Percentiles rank a stretch among this genome's conserved stretches.
Evolutionary conservation across 164 flowering plant genomes (phyloP).

Genomic region (Chloranthus sessilifolius): DNA sequence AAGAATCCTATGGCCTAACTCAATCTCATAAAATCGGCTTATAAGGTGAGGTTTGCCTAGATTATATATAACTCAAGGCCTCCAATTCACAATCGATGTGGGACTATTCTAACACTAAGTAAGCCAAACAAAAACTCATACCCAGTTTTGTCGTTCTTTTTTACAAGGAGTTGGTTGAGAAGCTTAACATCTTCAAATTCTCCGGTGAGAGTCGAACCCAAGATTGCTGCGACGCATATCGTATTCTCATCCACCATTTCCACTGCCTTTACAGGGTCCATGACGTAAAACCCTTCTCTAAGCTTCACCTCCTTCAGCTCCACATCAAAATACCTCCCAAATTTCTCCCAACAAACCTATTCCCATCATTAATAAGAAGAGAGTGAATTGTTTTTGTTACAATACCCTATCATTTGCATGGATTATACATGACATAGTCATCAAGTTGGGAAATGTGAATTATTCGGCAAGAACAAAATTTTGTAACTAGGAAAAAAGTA

Average conservation of each 20-base stretch:
- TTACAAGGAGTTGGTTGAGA: slow-evolving; percentile 10
- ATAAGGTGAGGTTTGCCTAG: neutral
- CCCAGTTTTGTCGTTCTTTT: slow-evolving; percentile 17
- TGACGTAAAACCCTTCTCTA: slow-evolving; percentile 16
- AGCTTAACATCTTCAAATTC: slow-evolving; percentile 19
- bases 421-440: neutral
- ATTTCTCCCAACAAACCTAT: slow-evolving; percentile 21
- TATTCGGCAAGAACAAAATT: neutral
- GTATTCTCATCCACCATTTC: slow-evolving; percentile 20
- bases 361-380: too few relatives aligned
- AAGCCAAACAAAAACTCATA: too few relatives aligned
- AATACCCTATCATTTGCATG: neutral
- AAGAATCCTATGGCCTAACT: too few relatives aligned
- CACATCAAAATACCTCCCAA: slow-evolving; percentile 16
- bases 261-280: slow-evolving; percentile 19
- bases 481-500: neutral
- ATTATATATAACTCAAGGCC: neutral
- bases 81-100: too few relatives aligned
- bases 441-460: neutral
- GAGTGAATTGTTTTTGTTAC: too few relatives aligned
- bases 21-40: neutral
- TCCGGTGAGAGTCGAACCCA: slow-evolving; percentile 17
- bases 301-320: slow-evolving; percentile 20
- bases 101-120: too few relatives aligned
- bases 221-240: slow-evolving; percentile 14